Evolutionary conservation across 495 filamentous ascomycete genomes (phyloP), one percentile per base, ranked within the genome.

Genomic region (Cairneyella variabilis): DNA sequence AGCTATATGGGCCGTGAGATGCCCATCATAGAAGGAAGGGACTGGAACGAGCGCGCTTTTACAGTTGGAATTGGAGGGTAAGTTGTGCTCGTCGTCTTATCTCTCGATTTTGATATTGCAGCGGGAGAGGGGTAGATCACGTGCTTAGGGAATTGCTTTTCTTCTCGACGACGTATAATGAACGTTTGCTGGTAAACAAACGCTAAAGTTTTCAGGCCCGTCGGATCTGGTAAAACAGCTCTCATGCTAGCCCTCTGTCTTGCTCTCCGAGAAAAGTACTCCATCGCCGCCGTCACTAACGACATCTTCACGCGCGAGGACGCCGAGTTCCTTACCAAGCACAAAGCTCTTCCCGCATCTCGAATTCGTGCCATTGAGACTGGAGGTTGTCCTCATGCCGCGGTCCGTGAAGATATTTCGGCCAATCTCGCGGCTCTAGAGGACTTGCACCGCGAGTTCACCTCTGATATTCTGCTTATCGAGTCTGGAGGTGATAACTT

Each of bases 291-390:
- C 34, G 91, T 98, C 2, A 98, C 93, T 25, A 98, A 98, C 75
- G 93, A 98, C 75, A 97, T 97, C 77, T 98, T 98, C 79, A 97
- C 93, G 22, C 87, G 88, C 54, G 93, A 98, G 74, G 93, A 98
- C 72, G 89, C 89, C 71, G 93, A 97, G 65, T 98, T 98, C 78
- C 86, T 98, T 0, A 91, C 88, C 49, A 82, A 83, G 38, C 78
- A 96, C 78, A 70, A 77, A 54, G 93, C 93, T 23, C 87, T 98
- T 0, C 85, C 92, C 0, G 73, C 91, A 0, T 58, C 68, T 1
- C 88, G 92, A 43, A 97, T 98, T 74, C 80, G 83, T 54, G 93
- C 93, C 63, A 97, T 98, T 72, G 93, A 98, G 70, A 98, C 93
- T 2, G 93, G 93, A 64, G 93, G 93, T 20, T 98, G 93, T 66